phyloP scores from a whole-genome alignment of 352 stramenopile genomes.

The Halophytophthora polymorphica region DNA sequence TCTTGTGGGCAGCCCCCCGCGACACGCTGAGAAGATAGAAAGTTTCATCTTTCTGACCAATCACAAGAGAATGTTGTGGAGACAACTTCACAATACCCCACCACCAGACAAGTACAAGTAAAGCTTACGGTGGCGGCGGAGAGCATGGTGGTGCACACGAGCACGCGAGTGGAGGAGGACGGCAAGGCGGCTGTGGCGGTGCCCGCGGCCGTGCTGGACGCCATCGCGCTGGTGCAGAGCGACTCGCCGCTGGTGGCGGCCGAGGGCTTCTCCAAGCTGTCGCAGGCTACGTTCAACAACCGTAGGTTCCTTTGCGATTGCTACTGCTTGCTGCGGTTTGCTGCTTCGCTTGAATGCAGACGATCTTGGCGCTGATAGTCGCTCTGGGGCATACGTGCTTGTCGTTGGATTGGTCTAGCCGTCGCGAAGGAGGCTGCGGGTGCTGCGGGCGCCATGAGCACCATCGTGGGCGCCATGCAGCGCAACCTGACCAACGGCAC shows the following conservation, averaged over 20 bases:
- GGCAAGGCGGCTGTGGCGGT: constrained; percentile 32
- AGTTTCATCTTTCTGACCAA: too few relatives aligned
- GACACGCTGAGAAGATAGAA: too few relatives aligned
- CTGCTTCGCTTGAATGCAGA: not conserved
- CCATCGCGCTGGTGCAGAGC: constrained; percentile 52
- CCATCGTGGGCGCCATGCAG: constrained; percentile 63
- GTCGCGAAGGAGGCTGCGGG: constrained; percentile 67
- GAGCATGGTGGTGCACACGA: constrained; percentile 45
- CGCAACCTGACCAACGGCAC: constrained; percentile 61
- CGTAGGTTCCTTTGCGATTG: constrained; percentile 23
- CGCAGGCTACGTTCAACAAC: constrained; percentile 78
- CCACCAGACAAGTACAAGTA: too few relatives aligned
- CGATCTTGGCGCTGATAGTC: too few relatives aligned
- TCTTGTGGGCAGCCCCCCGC: too few relatives aligned
- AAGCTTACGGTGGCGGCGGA: not conserved
- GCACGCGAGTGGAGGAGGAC: constrained; percentile 44
- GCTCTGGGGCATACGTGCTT: too few relatives aligned
- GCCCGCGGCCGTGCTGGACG: constrained; percentile 51
- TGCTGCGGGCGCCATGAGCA: constrained; percentile 44
- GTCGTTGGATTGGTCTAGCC: constrained; percentile 25
- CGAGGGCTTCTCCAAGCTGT: constrained; percentile 71
- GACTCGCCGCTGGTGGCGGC: constrained; percentile 47
- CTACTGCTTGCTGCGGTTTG: not conserved
- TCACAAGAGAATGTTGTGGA: too few relatives aligned
- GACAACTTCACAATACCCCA: too few relatives aligned